phyloP scores from a whole-genome alignment of 2,329 filamentous ascomycete species.

The Alternaria burnsii region DNA sequence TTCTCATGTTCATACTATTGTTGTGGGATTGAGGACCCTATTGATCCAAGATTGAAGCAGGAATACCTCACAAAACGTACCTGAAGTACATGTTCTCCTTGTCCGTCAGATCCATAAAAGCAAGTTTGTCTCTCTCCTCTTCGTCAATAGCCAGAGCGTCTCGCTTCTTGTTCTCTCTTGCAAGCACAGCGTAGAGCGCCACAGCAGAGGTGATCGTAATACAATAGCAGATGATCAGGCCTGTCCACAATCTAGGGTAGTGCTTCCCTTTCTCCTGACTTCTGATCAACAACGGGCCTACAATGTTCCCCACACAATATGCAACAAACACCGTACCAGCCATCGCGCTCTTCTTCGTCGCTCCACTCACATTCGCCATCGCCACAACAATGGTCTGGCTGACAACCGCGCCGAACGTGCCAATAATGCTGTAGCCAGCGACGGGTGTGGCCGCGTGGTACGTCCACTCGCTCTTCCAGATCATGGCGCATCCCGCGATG shows the following conservation, averaged over 20 bases:
- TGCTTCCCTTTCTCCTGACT: conserved; percentile 71
- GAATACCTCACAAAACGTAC: conserved; percentile 54
- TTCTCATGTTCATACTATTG: neutral
- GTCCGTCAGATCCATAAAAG: conserved; percentile 64
- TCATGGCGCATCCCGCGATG: conserved; percentile 76
- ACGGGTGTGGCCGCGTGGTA: conserved; percentile 72
- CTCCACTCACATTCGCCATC: conserved; percentile 75
- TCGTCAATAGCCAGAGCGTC: conserved; percentile 62
- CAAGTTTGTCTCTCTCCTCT: conserved; percentile 60
- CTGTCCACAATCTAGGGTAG: conserved; percentile 76
- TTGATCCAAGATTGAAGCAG: neutral
- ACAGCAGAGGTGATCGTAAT: conserved; percentile 69
- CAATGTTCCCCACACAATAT: conserved; percentile 79
- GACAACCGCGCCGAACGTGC: conserved; percentile 76
- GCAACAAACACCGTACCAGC: conserved; percentile 77
- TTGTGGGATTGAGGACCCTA: neutral
- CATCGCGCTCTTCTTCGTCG: conserved; percentile 82
- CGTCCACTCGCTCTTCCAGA: conserved; percentile 74
- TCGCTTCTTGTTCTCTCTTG: conserved; percentile 60
- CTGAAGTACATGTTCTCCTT: conserved; percentile 66
- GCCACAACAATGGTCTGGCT: conserved; percentile 66
- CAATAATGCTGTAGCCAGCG: conserved; percentile 75
- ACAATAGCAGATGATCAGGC: conserved; percentile 72
- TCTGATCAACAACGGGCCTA: conserved; percentile 75
- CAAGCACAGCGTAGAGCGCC: conserved; percentile 67